Conservation (phyloP, 805 yeast genomes). For the Saturnispora silvae region DNA sequence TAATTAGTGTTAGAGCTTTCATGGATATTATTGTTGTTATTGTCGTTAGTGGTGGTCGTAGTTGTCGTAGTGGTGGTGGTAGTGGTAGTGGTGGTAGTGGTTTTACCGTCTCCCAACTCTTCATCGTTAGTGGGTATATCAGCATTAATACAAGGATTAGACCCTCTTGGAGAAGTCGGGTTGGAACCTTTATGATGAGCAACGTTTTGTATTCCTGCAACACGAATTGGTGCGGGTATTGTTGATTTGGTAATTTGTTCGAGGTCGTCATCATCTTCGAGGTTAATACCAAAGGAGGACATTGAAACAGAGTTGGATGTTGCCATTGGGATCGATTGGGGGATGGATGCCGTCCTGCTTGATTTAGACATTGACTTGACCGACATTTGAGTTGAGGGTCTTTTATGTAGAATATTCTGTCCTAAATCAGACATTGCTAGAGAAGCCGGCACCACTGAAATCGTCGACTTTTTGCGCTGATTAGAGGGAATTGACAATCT, state of each 20-base stretch:
- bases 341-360: not conserved
- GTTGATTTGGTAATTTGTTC: slow-evolving; percentile 2
- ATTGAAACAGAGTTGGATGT: slow-evolving; percentile 9
- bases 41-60: no score
- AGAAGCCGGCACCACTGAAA: not conserved
- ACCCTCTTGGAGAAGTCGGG: slow-evolving; percentile 13
- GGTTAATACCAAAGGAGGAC: slow-evolving; percentile 17
- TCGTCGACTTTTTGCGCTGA: slow-evolving; percentile 1
- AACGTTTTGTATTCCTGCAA: no score
- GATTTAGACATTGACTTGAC: not conserved
- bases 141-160: slow-evolving; percentile 15
- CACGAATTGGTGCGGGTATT: no score
- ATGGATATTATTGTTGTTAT: no score
- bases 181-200: slow-evolving; percentile 8
- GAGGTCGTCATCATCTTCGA: slow-evolving; percentile 16
- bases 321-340: slow-evolving; percentile 12
- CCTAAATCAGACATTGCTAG: slow-evolving; percentile 6
- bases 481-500: slow-evolving; percentile 3
- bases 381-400: slow-evolving; percentile 5
- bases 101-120: not conserved
- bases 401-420: not conserved
- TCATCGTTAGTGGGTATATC: not conserved
- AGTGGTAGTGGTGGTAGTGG: not conserved
- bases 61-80: not conserved
- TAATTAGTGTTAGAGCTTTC: no score